Evolutionary conservation across 2,329 filamentous ascomycete species (phyloP).

Genomic region (Ceratocystis huliohia): DNA sequence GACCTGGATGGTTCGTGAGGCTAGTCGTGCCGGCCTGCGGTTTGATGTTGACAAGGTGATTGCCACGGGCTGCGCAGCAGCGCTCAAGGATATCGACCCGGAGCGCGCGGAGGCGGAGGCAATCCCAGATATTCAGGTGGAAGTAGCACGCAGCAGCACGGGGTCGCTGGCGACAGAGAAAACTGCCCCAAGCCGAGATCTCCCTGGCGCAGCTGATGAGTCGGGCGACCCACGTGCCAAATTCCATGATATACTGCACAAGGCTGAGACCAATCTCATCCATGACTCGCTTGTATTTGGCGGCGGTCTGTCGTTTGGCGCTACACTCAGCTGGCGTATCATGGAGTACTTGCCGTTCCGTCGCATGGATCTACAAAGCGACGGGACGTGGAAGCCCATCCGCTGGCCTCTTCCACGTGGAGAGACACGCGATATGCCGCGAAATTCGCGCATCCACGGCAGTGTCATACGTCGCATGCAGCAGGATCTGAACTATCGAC

Average conservation of each 20-base stretch:
- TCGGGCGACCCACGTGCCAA: constrained; percentile 13
- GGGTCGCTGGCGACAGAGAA: constrained; percentile 13
- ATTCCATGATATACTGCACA: constrained; percentile 48
- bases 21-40: constrained; percentile 49
- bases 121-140: constrained; percentile 29
- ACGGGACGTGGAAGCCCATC: constrained; percentile 69
- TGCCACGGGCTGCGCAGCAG: constrained; percentile 48
- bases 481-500: constrained; percentile 50
- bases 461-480: constrained; percentile 63
- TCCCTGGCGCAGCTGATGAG: background rate
- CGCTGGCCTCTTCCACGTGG: constrained; percentile 67
- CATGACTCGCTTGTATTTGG: constrained; percentile 60
- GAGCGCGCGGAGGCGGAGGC: constrained; percentile 9
- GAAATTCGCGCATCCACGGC: constrained; percentile 56
- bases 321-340: constrained; percentile 57
- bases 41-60: constrained; percentile 59
- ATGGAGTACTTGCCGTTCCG: constrained; percentile 77
- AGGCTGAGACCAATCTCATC: constrained; percentile 42
- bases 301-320: constrained; percentile 41
- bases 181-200: background rate
- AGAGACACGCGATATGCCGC: constrained; percentile 63
- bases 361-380: constrained; percentile 60
- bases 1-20: constrained; percentile 55
- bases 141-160: constrained; percentile 24
- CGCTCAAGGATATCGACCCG: constrained; percentile 16